Conservation (phyloP, 2,329 filamentous ascomycete genomes). For the Diaporthe ilicicola region DNA sequence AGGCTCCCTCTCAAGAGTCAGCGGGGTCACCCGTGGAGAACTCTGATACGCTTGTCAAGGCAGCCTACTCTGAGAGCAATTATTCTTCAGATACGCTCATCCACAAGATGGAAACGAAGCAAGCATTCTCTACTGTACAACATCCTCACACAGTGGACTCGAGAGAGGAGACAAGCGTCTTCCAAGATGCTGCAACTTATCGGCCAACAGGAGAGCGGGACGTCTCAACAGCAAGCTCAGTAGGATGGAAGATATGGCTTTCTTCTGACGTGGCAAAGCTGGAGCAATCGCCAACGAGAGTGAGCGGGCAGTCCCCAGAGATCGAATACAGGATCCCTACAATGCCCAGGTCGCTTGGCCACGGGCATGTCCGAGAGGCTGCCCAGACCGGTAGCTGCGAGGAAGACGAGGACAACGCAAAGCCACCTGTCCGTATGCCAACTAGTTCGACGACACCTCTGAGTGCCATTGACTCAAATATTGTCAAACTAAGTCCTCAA, state of each 20-base stretch:
- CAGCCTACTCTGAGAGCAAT: constrained; percentile 56
- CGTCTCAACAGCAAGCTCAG: constrained; percentile 54
- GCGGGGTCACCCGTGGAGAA: constrained; percentile 2
- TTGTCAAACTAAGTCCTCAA: constrained; percentile 35
- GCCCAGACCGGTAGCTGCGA: constrained; percentile 48
- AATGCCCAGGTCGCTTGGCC: constrained; percentile 37
- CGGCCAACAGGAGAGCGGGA: constrained; percentile 44
- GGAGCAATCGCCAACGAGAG: constrained; percentile 38
- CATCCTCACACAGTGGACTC: neutral
- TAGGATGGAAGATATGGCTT: constrained; percentile 53
- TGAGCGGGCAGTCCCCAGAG: constrained; percentile 40
- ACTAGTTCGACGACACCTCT: constrained; percentile 36
- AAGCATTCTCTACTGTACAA: constrained; percentile 19
- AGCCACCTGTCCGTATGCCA: constrained; percentile 33
- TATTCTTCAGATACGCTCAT: constrained; percentile 52
- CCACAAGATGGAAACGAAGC: constrained; percentile 6
- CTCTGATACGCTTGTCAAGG: constrained; percentile 46
- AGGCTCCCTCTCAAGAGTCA: neutral
- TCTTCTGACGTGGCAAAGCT: constrained; percentile 48
- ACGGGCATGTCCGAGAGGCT: constrained; percentile 47
- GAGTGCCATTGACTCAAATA: constrained; percentile 36
- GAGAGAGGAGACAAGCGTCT: constrained; percentile 38
- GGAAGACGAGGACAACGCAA: constrained; percentile 32
- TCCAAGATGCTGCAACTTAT: constrained; percentile 42
- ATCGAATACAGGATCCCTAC: constrained; percentile 37